Conservation (phyloP, 2,329 filamentous ascomycete species). For the Alternaria postmessia region DNA sequence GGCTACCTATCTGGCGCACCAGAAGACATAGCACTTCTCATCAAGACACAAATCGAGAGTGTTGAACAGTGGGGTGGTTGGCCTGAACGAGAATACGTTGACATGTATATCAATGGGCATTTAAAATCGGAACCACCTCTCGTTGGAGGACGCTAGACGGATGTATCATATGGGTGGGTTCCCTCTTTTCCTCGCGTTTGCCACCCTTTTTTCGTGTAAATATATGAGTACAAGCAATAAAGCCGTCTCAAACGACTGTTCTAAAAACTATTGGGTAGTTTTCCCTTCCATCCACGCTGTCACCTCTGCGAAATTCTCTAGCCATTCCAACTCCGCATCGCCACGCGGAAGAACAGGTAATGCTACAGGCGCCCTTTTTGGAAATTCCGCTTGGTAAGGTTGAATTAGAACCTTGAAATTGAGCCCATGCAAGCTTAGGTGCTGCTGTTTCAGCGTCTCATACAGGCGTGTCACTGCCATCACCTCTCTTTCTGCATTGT, state of each 20-base stretch:
- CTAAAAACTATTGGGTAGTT: background rate
- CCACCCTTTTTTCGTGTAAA: background rate
- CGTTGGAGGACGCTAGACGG: slow-evolving; percentile 24
- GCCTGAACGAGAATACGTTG: slow-evolving; percentile 54
- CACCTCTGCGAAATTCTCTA: slow-evolving; percentile 9
- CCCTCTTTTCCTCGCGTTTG: background rate
- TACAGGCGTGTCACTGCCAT: background rate
- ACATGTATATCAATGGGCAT: slow-evolving; percentile 39
- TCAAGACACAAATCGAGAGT: slow-evolving; percentile 44
- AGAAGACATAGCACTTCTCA: slow-evolving; percentile 42
- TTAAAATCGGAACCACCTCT: slow-evolving; percentile 22
- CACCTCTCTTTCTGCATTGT: background rate
- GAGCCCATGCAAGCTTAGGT: background rate
- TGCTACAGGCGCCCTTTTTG: background rate
- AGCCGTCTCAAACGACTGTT: background rate
- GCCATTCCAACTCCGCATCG: slow-evolving; percentile 11
- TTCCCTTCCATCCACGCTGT: slow-evolving; percentile 9
- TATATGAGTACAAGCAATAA: background rate
- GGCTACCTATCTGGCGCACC: slow-evolving; percentile 27
- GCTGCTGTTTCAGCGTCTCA: background rate
- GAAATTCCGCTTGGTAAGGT: background rate
- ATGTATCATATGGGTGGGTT: background rate
- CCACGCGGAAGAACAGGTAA: slow-evolving; percentile 1
- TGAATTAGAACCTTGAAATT: background rate
- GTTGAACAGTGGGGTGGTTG: slow-evolving; percentile 55